A percentile compares a stretch with the other conserved stretches of the same genome.
These are phyloP conservation scores for Apiotrichum laibachii DNA, from an alignment of 1,284 basidiomycete genomes.

Conservation along the genomic window DNA sequence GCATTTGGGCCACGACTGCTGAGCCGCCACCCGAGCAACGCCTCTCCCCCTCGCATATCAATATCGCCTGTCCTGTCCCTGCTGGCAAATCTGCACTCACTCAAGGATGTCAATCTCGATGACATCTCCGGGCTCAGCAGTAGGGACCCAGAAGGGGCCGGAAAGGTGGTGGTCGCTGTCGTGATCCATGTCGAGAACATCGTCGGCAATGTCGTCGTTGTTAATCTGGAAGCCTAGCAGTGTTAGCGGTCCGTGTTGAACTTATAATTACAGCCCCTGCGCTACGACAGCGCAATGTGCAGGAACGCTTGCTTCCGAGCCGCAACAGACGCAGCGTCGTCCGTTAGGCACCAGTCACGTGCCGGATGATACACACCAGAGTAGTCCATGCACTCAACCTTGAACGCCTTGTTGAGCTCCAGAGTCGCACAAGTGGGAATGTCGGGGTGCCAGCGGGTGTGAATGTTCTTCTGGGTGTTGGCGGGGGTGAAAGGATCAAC, in stretches of 20 bases:
- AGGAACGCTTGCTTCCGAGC: no score
- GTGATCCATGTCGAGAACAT: slow-evolving; percentile 29
- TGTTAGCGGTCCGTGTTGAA: neutral
- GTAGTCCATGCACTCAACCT: slow-evolving; percentile 73
- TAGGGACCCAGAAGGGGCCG: slow-evolving; percentile 69
- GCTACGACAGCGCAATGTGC: no score
- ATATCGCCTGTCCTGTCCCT: no score
- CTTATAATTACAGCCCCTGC: neutral
- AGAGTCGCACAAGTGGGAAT: slow-evolving; percentile 41
- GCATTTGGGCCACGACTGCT: no score
- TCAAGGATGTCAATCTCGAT: slow-evolving; percentile 73
- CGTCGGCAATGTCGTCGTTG: slow-evolving; percentile 63
- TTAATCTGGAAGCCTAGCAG: slow-evolving; percentile 57
- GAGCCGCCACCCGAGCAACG: no score
- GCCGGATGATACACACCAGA: slow-evolving; percentile 56
- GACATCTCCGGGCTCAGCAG: slow-evolving; percentile 73
- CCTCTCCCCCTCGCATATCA: no score
- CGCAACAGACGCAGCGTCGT: no score
- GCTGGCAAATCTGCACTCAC: neutral
- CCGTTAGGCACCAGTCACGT: neutral
- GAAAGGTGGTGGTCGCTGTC: slow-evolving; percentile 70
- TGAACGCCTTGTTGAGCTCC: slow-evolving; percentile 60
- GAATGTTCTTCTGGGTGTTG: slow-evolving; percentile 28
- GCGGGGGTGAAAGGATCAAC: slow-evolving; percentile 37
- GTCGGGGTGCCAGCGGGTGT: slow-evolving; percentile 48